Conservation (phyloP, 352 stramenopile genomes). For the Pythium oligandrum region DNA sequence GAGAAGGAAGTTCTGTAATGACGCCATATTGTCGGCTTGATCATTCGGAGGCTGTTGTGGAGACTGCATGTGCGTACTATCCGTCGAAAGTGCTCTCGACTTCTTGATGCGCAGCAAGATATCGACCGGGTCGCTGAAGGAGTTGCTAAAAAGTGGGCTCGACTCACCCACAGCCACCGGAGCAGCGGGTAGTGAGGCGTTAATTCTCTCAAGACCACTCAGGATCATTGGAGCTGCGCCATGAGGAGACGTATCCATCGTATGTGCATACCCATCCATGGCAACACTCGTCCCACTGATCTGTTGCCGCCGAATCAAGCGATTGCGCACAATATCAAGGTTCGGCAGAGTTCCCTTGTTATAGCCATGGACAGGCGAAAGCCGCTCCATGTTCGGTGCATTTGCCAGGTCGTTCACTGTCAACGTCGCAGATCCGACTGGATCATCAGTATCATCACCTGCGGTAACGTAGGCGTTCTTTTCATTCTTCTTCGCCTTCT, state of each 20-base stretch:
- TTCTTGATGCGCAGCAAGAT: slow-evolving; percentile 77
- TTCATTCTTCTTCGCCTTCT: slow-evolving; percentile 55
- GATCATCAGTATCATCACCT: too few species aligned
- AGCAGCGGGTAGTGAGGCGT: too few species aligned
- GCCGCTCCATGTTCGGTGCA: background rate
- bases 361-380: background rate
- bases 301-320: slow-evolving; percentile 53
- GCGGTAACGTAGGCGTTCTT: too few species aligned
- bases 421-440: too few species aligned
- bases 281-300: background rate
- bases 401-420: too few species aligned
- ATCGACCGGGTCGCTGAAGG: slow-evolving; percentile 71
- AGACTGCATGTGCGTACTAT: slow-evolving; percentile 24
- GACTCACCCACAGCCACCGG: slow-evolving; percentile 3
- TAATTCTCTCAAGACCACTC: too few species aligned
- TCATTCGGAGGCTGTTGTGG: slow-evolving; percentile 31
- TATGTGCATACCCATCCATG: slow-evolving; percentile 1
- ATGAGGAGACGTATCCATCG: too few species aligned
- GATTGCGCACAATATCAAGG: slow-evolving; percentile 58
- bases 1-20: slow-evolving; percentile 68
- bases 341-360: slow-evolving; percentile 33
- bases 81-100: slow-evolving; percentile 29
- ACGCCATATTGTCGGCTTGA: slow-evolving; percentile 46
- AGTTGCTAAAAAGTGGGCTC: slow-evolving; percentile 37
- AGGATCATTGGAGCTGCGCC: too few species aligned